A percentile compares a stretch with the other conserved stretches of the same genome.
Evolutionary conservation across 192 early-diverging fungal genomes (phyloP).

Genomic region (Coemansia sp.): DNA sequence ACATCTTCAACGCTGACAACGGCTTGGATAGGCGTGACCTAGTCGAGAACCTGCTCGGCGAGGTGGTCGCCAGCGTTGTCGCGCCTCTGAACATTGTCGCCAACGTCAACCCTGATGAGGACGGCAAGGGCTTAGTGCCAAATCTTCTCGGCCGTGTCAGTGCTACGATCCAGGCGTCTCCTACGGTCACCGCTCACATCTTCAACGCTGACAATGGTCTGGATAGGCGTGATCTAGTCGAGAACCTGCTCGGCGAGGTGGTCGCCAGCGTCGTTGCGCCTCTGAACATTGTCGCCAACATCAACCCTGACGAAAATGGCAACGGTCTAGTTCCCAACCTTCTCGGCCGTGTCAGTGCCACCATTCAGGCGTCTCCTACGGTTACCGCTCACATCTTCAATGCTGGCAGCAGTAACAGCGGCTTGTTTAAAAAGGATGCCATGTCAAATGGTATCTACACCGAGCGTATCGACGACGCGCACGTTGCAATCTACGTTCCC

Average conservation of each 20-base stretch:
- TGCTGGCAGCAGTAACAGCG: constrained; percentile 19
- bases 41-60: constrained; percentile 25
- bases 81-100: constrained; percentile 34
- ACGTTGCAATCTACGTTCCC: constrained; percentile 39
- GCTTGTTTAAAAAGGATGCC: constrained; percentile 17
- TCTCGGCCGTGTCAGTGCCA: constrained; percentile 32
- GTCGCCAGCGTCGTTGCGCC: constrained; percentile 26
- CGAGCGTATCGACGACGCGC: constrained; percentile 24
- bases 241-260: constrained; percentile 28
- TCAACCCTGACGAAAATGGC: constrained; percentile 38
- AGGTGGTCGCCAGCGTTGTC: constrained; percentile 22
- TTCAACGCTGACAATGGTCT: constrained; percentile 17
- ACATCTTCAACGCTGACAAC: constrained; percentile 24
- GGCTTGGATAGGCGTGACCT: constrained; percentile 23
- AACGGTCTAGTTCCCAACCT: constrained; percentile 37
- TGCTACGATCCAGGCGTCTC: constrained; percentile 25
- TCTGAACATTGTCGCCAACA: constrained; percentile 33
- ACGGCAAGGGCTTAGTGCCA: constrained; percentile 30
- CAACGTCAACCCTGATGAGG: constrained; percentile 37
- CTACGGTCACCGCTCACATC: constrained; percentile 25
- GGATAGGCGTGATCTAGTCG: constrained; percentile 21
- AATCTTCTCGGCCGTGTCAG: constrained; percentile 41
- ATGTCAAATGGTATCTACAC: constrained; percentile 25
- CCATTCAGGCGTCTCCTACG: constrained; percentile 24
- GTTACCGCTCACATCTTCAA: constrained; percentile 28